Evolutionary conservation across 164 flowering plant species (phyloP).

Genomic region (Tinospora cordifolia): DNA sequence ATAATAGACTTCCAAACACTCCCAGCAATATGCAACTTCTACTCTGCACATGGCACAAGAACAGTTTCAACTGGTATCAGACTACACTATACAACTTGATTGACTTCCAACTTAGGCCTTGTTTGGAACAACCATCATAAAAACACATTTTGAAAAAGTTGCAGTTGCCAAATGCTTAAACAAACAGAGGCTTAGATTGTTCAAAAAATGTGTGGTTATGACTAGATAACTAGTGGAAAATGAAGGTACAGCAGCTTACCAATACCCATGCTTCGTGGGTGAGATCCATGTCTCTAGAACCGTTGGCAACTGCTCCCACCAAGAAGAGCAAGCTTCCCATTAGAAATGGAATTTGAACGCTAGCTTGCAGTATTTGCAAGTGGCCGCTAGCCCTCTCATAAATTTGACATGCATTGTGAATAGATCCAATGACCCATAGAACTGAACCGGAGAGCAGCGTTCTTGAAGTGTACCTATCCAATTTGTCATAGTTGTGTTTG

Average conservation of each 20-base stretch:
- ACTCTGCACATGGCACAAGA: conserved; percentile 35
- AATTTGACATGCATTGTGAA: conserved; percentile 73
- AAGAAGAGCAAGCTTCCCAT: conserved; percentile 61
- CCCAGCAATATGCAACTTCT: conserved; percentile 54
- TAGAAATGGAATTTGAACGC: conserved; percentile 65
- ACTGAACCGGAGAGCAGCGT: conserved; percentile 68
- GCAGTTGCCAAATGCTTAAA: too few relatives aligned
- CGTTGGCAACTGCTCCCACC: conserved; percentile 57
- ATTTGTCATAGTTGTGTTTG: conserved; percentile 23
- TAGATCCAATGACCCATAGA: conserved; percentile 76
- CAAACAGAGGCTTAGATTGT: too few relatives aligned
- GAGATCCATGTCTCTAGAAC: conserved; percentile 26
- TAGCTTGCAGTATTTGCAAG: conserved; percentile 64
- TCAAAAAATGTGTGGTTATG: too few relatives aligned
- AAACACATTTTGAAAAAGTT: too few relatives aligned
- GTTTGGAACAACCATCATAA: too few relatives aligned
- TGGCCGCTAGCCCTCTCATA: conserved; percentile 85
- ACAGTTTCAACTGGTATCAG: background rate
- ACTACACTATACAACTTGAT: background rate
- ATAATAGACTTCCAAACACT: conserved; percentile 44
- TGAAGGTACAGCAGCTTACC: conserved; percentile 24
- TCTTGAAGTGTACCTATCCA: conserved; percentile 47
- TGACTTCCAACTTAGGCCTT: too few relatives aligned
- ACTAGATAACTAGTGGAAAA: too few relatives aligned
- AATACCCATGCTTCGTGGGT: conserved; percentile 39